Percentiles rank a stretch among this genome's conserved stretches.
Evolutionary conservation across 2,329 filamentous ascomycete genomes (phyloP).

Genomic region (Sarocladium strictum): DNA sequence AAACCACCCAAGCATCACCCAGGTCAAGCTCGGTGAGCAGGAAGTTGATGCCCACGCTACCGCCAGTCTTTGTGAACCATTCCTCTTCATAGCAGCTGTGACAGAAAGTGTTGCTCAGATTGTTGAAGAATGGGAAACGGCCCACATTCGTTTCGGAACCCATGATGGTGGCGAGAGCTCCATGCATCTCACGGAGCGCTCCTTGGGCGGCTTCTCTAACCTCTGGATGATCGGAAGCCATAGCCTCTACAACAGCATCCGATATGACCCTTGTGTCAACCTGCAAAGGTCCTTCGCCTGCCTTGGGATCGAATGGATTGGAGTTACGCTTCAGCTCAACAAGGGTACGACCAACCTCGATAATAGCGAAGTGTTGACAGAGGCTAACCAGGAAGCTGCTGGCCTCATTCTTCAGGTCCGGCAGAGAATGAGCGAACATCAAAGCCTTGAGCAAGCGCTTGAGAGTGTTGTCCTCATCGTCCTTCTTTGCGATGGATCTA

Average conservation of each 20-base stretch:
- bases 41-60: slow-evolving; percentile 83
- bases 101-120: slow-evolving; percentile 77
- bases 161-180: slow-evolving; percentile 71
- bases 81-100: slow-evolving; percentile 97
- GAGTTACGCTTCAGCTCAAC: slow-evolving; percentile 70
- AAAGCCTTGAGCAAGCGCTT: slow-evolving; percentile 86
- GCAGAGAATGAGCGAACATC: slow-evolving; percentile 77
- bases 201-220: slow-evolving; percentile 79
- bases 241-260: slow-evolving; percentile 82
- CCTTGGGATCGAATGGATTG: slow-evolving; percentile 75
- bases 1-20: slow-evolving; percentile 74
- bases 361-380: slow-evolving; percentile 81
- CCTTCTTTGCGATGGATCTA: slow-evolving; percentile 80
- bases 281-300: slow-evolving; percentile 80
- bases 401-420: slow-evolving; percentile 73
- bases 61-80: slow-evolving; percentile 97
- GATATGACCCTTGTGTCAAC: slow-evolving; percentile 83
- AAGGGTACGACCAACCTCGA: slow-evolving; percentile 84
- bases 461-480: slow-evolving; percentile 72
- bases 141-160: slow-evolving; percentile 66
- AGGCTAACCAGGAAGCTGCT: slow-evolving; percentile 71
- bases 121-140: slow-evolving; percentile 75
- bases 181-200: slow-evolving; percentile 72
- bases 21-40: slow-evolving; percentile 80
- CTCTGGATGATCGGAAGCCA: slow-evolving; percentile 75